A percentile compares a stretch with the other conserved stretches of the same genome.
Evolutionary conservation across 2,329 filamentous ascomycete species (phyloP).

Genomic region (Elsinoe fawcettii): DNA sequence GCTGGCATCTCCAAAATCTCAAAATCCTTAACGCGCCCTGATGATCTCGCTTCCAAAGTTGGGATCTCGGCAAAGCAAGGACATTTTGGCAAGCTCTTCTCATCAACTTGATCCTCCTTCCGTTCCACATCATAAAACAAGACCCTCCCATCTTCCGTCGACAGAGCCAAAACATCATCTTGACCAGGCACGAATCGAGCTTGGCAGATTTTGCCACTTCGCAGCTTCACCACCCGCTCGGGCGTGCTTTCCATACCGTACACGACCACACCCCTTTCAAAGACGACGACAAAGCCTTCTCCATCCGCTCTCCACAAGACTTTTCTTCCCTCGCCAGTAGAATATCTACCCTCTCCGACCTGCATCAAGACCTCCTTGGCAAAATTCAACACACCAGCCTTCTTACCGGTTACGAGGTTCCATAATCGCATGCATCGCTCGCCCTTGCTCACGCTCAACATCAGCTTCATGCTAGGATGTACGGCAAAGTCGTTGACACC

Average conservation of each 20-base stretch:
- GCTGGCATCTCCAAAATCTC: conserved; percentile 47
- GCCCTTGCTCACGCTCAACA: conserved; percentile 84
- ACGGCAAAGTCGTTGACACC: conserved; percentile 93
- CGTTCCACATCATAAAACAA: conserved; percentile 60
- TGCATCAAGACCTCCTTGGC: conserved; percentile 62
- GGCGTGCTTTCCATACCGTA: conserved; percentile 62
- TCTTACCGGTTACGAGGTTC: conserved; percentile 95
- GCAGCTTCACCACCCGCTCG: conserved; percentile 22
- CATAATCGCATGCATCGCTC: conserved; percentile 89
- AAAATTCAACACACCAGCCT: conserved; percentile 87
- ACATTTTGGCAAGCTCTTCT: conserved; percentile 39
- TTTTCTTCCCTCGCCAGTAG: conserved; percentile 71
- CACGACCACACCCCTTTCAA: conserved; percentile 75
- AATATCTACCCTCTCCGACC: conserved; percentile 67
- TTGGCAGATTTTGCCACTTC: conserved; percentile 74
- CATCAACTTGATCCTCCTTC: conserved; percentile 27
- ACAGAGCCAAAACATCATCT: conserved; percentile 59
- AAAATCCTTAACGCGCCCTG: conserved; percentile 82
- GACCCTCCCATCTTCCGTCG: conserved; percentile 84
- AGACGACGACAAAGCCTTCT: conserved; percentile 81
- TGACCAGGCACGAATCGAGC: conserved; percentile 59
- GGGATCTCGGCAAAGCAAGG: conserved; percentile 66
- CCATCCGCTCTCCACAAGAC: conserved; percentile 71
- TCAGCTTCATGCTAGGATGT: conserved; percentile 92
- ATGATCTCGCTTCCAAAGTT: conserved; percentile 58